Evolutionary conservation across 148 eudicot species (phyloP).

Genomic region (Camellia granthamiana): DNA sequence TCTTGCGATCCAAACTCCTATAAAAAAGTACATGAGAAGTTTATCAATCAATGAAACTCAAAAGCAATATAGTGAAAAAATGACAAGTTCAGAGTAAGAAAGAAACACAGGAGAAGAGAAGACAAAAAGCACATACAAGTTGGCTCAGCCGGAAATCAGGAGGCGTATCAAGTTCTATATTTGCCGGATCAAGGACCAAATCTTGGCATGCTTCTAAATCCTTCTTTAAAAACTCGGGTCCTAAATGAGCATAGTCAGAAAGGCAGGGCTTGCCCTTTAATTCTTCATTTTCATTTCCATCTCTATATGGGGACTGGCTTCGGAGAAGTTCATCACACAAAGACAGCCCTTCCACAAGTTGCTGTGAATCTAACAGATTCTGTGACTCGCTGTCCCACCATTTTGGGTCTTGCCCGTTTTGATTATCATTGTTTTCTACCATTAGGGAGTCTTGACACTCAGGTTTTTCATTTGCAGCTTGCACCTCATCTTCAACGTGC

Average conservation of each 20-base stretch:
- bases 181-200: conserved; percentile 55
- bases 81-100: neutral
- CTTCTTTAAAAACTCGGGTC: conserved; percentile 66
- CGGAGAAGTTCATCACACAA: conserved; percentile 69
- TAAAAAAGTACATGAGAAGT: conserved; percentile 13
- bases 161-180: conserved; percentile 62
- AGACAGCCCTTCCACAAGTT: conserved; percentile 75
- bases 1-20: conserved; percentile 91
- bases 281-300: conserved; percentile 28
- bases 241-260: conserved; percentile 60
- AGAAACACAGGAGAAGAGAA: neutral
- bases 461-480: conserved; percentile 21
- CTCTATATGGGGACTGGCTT: conserved; percentile 64
- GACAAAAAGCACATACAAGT: conserved; percentile 46
- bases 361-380: conserved; percentile 64
- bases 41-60: neutral
- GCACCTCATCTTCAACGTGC: conserved; percentile 26
- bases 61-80: neutral
- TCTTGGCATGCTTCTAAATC: conserved; percentile 70
- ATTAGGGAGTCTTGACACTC: conserved; percentile 23
- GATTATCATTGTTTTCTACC: conserved; percentile 33
- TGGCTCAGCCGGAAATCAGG: conserved; percentile 91
- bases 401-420: conserved; percentile 42
- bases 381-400: conserved; percentile 82
- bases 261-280: conserved; percentile 41